These are phyloP conservation scores for Ogataea corticis DNA, from an alignment of 805 yeast genomes.

Conservation along the genomic window DNA sequence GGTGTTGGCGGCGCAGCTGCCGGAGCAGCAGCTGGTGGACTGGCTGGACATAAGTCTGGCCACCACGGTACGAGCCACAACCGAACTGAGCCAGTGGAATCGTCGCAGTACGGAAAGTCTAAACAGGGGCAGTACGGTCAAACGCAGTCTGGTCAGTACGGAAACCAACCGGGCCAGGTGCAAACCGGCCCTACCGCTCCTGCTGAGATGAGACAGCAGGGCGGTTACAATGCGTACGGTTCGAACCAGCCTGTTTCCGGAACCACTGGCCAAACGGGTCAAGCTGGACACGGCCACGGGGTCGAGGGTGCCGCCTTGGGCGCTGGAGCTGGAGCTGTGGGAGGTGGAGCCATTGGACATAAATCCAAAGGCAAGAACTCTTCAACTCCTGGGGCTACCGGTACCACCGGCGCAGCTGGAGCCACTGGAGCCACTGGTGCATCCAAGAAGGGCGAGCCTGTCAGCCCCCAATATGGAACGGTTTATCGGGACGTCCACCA, in stretches of 20 bases:
- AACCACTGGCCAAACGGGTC: neutral
- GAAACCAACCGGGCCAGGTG: neutral
- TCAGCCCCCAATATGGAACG: constrained; percentile 16
- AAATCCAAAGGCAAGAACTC: too few relatives aligned
- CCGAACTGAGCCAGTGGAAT: constrained; percentile 1
- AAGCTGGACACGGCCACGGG: neutral
- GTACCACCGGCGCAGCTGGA: too few relatives aligned
- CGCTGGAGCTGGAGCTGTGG: constrained; percentile 6
- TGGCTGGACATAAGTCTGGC: neutral
- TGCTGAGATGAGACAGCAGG: constrained; percentile 9
- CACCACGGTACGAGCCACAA: neutral
- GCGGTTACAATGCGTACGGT: neutral
- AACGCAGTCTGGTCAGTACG: neutral
- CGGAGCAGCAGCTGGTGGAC: constrained; percentile 2
- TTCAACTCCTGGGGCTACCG: too few relatives aligned
- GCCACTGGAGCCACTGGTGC: too few relatives aligned
- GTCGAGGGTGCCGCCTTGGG: constrained; percentile 8
- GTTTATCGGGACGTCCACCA: constrained; percentile 18
- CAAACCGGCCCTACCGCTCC: constrained; percentile 13
- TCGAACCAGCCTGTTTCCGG: too few relatives aligned
- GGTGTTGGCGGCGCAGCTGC: constrained; percentile 6
- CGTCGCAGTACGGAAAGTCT: neutral
- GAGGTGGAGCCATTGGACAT: too few relatives aligned
- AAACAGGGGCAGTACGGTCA: neutral
- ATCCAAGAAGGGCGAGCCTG: constrained; percentile 1